Evolutionary conservation across 352 stramenopile genomes (phyloP), one percentile per base, ranked within the genome.

Genomic region (Phytophthora multivora): DNA sequence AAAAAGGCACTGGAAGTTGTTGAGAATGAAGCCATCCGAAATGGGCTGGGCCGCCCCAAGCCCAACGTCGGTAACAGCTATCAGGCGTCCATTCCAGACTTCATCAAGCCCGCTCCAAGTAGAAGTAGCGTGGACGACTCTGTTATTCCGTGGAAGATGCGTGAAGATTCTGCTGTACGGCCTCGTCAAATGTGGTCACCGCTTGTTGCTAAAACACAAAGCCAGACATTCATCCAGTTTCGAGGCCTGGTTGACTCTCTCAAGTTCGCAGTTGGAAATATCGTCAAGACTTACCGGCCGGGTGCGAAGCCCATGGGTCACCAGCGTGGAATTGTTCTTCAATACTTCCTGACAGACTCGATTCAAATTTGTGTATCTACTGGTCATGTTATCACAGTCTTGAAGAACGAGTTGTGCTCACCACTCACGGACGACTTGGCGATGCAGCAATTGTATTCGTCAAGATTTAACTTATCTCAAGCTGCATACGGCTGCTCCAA

Each of bases 391-490:
- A 36, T 75, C 5, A 65, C 52, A 19, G 69, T 80, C 3, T 43
- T 90, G 25, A 89, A 88, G 50, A 79, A 73, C 40, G 76, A 91
- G 9, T 12, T 92, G 25, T 82, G 75, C 45, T 95, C 86, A 18
- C 73, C 79, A 26, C 63, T 95, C 11, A 64, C 69, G 8, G 86
- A 93, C 49, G 86, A 95, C 62, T 49, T 86, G n/a, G 86, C 80
- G 16, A 68, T 93, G 60, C 66, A 75, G 31, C 57, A 83, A 36
- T 80, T 93, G 18, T 92, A 93, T 54, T 30, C 73, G 28, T 72
- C 77, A 26, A 77, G 82, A 61, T 93, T 92, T 73, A 93, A 91
- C 62, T 73, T 91, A 69, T 79, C 77, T 25, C 64, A 75, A 47
- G 84, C 86, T 33, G 58, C 79, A n/a, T 65, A 77, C 8, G 51